phyloP scores from a whole-genome alignment of 129 eudicot genomes.

The Chrysanthemum lavandulifolium region DNA sequence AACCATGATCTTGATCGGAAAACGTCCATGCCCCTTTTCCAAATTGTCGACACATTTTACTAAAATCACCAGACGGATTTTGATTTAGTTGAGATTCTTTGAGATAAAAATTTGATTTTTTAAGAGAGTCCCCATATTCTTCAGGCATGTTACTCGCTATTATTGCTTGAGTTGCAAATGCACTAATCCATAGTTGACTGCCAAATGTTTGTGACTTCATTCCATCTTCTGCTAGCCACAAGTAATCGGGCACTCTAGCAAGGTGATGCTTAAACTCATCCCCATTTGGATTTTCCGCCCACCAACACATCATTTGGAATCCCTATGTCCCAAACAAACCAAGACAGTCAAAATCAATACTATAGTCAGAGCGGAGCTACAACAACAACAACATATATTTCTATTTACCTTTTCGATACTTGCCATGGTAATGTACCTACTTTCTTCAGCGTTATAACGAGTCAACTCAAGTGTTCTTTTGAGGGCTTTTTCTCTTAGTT shows the following conservation, averaged over 20 bases:
- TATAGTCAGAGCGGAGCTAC: too few relatives aligned
- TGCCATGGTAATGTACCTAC: conserved; percentile 61
- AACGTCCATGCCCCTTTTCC: conserved; percentile 79
- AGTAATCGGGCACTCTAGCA: conserved; percentile 65
- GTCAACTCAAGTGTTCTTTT: conserved; percentile 46
- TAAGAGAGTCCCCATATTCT: conserved; percentile 70
- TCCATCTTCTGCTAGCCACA: conserved; percentile 80
- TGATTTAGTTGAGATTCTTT: conserved; percentile 69
- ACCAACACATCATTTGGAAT: conserved; percentile 81
- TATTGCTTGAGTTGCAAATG: conserved; percentile 62
- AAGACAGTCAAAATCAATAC: too few relatives aligned
- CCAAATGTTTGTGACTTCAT: conserved; percentile 73
- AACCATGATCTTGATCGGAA: background rate
- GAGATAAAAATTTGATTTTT: conserved; percentile 49
- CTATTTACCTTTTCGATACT: conserved; percentile 56
- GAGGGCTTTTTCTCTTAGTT: conserved; percentile 58
- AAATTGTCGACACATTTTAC: conserved; percentile 48
- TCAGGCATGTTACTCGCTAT: conserved; percentile 63
- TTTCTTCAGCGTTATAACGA: conserved; percentile 57
- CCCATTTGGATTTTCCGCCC: conserved; percentile 65
- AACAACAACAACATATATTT: too few relatives aligned
- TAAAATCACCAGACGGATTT: conserved; percentile 49
- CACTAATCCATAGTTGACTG: conserved; percentile 61
- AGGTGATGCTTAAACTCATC: conserved; percentile 62
- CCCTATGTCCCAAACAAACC: conserved; percentile 28